Conservation (phyloP, 257 asterid species). For the Solanum gandarillasii region DNA sequence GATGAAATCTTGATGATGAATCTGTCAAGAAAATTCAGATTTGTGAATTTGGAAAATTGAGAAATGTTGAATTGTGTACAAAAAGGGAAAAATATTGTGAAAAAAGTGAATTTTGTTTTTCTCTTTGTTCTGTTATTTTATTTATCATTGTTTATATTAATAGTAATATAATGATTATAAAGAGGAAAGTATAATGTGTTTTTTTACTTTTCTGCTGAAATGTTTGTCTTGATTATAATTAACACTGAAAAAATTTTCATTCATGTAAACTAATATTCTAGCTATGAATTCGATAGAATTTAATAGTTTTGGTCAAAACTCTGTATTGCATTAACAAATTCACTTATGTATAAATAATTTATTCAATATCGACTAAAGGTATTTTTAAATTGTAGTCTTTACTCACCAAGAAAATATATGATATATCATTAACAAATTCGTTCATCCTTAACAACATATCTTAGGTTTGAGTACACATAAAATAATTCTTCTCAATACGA, state of each 20-base stretch:
- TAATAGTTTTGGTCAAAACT: rapidly evolving
- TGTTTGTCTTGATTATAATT: background rate
- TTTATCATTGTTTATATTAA: background rate
- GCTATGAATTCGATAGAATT: background rate
- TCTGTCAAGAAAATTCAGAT: background rate
- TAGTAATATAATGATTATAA: background rate
- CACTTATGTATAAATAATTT: background rate
- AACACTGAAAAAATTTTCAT: no score
- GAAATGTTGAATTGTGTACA: background rate
- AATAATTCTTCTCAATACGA: background rate
- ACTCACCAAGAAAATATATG: background rate
- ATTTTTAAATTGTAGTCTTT: background rate
- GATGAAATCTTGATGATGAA: background rate
- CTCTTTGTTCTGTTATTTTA: background rate
- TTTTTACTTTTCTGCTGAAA: background rate
- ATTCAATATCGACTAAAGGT: background rate
- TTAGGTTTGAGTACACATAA: background rate
- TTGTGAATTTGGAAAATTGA: background rate
- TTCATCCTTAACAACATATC: background rate
- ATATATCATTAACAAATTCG: background rate
- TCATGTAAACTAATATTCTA: background rate
- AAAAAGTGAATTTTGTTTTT: background rate
- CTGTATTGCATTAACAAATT: background rate
- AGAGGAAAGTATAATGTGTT: background rate
- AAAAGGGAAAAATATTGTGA: background rate